Conservation (phyloP, 257 asterid genomes). For the Gynochthodes officinalis region DNA sequence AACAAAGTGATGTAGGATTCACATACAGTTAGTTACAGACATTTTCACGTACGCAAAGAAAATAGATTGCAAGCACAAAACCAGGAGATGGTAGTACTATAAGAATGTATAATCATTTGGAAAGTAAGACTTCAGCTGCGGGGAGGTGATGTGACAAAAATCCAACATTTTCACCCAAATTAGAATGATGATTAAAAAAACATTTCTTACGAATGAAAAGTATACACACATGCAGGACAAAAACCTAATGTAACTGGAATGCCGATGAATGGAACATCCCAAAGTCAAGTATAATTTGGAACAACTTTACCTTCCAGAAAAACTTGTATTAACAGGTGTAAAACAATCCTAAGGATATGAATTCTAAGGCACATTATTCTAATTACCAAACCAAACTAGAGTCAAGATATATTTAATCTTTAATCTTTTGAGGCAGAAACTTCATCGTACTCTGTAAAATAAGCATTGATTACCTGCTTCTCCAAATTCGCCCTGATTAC, state of each 20-base stretch:
- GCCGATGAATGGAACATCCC: background rate
- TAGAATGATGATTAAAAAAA: background rate
- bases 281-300: background rate
- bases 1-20: background rate
- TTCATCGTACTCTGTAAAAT: background rate
- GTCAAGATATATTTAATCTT: too few species aligned
- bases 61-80: background rate
- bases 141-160: background rate
- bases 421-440: too few species aligned
- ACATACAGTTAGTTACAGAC: background rate
- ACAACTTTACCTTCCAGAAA: too few species aligned
- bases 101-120: background rate
- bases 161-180: too few species aligned
- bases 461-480: conserved; percentile 63
- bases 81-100: too few species aligned
- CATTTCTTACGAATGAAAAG: too few species aligned
- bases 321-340: background rate
- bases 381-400: background rate
- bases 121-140: background rate
- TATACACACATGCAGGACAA: too few species aligned
- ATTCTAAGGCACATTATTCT: background rate
- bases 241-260: background rate
- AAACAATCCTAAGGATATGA: background rate
- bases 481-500: conserved; percentile 73
- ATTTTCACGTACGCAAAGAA: background rate